These are phyloP conservation scores for Phialemoniopsis sp. DNA, from an alignment of 2,329 filamentous ascomycete species.

Conservation along the genomic window DNA sequence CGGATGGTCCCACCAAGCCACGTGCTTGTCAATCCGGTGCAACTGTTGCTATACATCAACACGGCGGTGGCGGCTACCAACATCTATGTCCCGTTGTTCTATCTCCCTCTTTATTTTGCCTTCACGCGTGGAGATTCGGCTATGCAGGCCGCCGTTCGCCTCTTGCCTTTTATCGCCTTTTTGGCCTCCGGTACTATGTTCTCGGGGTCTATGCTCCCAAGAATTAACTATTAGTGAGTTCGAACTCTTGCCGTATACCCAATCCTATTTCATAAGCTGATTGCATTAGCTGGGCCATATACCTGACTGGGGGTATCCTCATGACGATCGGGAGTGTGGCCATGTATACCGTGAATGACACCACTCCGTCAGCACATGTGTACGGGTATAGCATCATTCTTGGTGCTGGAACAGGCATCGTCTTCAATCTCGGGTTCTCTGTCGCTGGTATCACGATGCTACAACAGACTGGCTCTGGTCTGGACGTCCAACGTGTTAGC, in stretches of 20 bases:
- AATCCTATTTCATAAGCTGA: too few relatives aligned
- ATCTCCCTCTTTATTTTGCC: constrained; percentile 49
- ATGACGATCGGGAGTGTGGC: too few relatives aligned
- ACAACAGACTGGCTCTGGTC: too few relatives aligned
- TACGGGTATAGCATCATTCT: too few relatives aligned
- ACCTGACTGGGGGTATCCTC: too few relatives aligned
- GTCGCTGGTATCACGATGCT: too few relatives aligned
- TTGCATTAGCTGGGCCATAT: too few relatives aligned
- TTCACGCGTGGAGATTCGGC: constrained; percentile 38
- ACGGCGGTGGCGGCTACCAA: constrained; percentile 27
- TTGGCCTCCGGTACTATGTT: constrained; percentile 19
- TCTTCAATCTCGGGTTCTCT: constrained; percentile 19
- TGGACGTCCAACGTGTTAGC: too few relatives aligned
- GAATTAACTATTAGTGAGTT: constrained; percentile 27
- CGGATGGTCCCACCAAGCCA: constrained; percentile 38
- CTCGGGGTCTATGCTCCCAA: constrained; percentile 28
- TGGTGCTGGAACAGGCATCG: too few relatives aligned
- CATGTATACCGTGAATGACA: too few relatives aligned
- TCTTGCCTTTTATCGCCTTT: constrained; percentile 36
- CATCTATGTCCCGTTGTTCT: constrained; percentile 40
- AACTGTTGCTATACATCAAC: constrained; percentile 39
- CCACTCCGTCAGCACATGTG: too few relatives aligned
- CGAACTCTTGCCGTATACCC: constrained; percentile 15
- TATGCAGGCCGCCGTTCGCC: constrained; percentile 30
- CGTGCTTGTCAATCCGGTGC: constrained; percentile 23